These are phyloP conservation scores for Ballota nigra DNA, from an alignment of 257 asterid species.

Conservation along the genomic window DNA sequence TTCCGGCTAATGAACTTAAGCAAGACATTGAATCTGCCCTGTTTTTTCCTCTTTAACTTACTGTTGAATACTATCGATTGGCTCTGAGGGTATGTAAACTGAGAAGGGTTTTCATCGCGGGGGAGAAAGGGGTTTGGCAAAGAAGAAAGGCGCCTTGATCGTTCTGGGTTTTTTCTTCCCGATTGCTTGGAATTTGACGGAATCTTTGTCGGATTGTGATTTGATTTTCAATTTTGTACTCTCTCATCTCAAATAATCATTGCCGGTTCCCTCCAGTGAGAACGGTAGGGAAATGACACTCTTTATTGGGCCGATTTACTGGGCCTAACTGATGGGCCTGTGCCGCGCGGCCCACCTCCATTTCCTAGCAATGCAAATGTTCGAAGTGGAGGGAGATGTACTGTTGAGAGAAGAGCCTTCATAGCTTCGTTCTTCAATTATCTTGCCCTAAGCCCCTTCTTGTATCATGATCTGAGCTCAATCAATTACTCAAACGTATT, in stretches of 20 bases:
- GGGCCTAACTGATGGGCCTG: too few relatives aligned
- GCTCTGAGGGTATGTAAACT: background rate
- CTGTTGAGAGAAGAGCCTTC: background rate
- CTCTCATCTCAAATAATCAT: background rate
- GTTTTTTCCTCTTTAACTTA: background rate
- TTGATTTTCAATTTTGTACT: background rate
- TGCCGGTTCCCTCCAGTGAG: background rate
- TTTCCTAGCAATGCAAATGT: background rate
- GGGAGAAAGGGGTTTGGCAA: background rate
- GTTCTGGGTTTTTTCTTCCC: background rate
- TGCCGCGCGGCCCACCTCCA: background rate
- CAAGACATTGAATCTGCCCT: slow-evolving; percentile 21
- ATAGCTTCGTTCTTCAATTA: background rate
- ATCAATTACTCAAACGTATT: background rate
- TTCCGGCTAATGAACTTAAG: slow-evolving; percentile 18
- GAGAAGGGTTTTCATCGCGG: background rate
- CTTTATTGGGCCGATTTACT: background rate
- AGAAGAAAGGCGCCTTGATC: too few relatives aligned
- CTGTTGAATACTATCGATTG: background rate
- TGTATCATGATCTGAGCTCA: background rate
- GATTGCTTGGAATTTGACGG: background rate
- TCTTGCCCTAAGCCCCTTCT: slow-evolving; percentile 4
- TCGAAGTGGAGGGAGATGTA: background rate
- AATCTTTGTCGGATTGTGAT: background rate
- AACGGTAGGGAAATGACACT: background rate